Evolutionary conservation across 164 flowering plant genomes (phyloP), one percentile per base, ranked within the genome.

Genomic region (Vitis amurensis): DNA sequence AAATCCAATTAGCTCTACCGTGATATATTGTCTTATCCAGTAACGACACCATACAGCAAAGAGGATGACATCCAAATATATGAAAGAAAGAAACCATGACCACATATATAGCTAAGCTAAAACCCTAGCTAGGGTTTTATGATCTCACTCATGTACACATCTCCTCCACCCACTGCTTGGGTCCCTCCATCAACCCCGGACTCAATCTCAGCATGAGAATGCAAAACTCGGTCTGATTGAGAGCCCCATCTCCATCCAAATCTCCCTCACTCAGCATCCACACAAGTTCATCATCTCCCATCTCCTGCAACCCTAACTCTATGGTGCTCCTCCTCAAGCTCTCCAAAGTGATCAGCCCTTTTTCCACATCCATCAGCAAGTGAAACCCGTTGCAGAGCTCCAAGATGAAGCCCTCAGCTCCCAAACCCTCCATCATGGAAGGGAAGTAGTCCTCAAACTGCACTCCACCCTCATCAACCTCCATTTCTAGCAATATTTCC

Each of bases 181-280:
- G 57, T 8, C 59, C 74, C 11, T 74, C 75, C 83, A 81, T 81
- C 70, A 86, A 71, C 0, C 75, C 78, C 8, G 88, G 90, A 56
- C 91, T 85, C 23, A 87, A 59, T 67, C 87, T 77, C n/a, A 87
- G 66, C 91, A 87, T 87, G 59, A 87, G 82, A 50, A 85, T 66
- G 62, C 91, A 87, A 68, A 87, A 87, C 84, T 87, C 89, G 79
- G 77, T 80, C 77, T 85, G 83, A 53, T 68, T 82, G 23, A 87
- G 66, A 13, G 74, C 79, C 3, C 87, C 91, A 61, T 87, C 91
- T 3, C 91, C 91, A 59, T 87, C 88, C 55, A 80, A 44, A 64
- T 87, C 91, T 11, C 91, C 91, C 67, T 87, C 91, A 12, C 63
- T 72, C 68, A 87, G 19, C 89, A 87, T 87, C 70, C 81, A 71